Percentiles rank a stretch among this genome's conserved stretches.
phyloP scores from a whole-genome alignment of 352 stramenopile genomes.

The Phytophthora megakarya region DNA sequence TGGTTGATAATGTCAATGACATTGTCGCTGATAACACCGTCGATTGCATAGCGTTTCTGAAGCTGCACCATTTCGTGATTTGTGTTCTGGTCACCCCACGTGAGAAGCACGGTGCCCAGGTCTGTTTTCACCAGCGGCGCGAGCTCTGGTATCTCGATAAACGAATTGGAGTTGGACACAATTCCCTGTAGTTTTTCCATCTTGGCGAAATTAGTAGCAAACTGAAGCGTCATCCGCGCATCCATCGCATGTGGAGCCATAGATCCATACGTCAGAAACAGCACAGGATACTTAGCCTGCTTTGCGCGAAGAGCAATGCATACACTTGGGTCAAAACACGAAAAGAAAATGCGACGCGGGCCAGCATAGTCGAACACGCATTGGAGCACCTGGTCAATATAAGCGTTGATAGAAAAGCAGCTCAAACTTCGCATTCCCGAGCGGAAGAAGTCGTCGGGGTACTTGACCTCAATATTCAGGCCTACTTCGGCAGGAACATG shows the following conservation, averaged over 20 bases:
- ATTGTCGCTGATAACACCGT: slow-evolving; percentile 86
- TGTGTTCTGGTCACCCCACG: slow-evolving; percentile 85
- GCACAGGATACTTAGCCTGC: slow-evolving; percentile 73
- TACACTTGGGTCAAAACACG: slow-evolving; percentile 76
- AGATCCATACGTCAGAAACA: slow-evolving; percentile 75
- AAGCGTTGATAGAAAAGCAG: slow-evolving; percentile 75
- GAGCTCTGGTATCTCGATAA: slow-evolving; percentile 61
- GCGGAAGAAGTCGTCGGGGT: slow-evolving; percentile 59
- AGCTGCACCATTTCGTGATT: slow-evolving; percentile 68
- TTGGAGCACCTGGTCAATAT: slow-evolving; percentile 71
- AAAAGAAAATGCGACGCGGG: slow-evolving; percentile 77
- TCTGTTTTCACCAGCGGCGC: slow-evolving; percentile 58
- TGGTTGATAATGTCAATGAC: slow-evolving; percentile 73
- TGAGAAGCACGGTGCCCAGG: slow-evolving; percentile 50
- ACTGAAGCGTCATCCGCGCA: slow-evolving; percentile 64
- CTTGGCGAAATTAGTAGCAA: slow-evolving; percentile 58
- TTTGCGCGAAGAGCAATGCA: slow-evolving; percentile 73
- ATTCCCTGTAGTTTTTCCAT: slow-evolving; percentile 76
- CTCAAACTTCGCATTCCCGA: slow-evolving; percentile 46
- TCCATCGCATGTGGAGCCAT: slow-evolving; percentile 54
- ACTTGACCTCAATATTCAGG: slow-evolving; percentile 88
- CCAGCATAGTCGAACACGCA: slow-evolving; percentile 74
- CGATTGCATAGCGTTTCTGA: slow-evolving; percentile 70
- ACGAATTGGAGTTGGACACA: slow-evolving; percentile 75
- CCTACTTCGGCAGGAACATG: slow-evolving; percentile 75